Percentiles rank a stretch among this genome's conserved stretches.
Evolutionary conservation across 805 yeast species (phyloP).

Genomic region (Kluyveromyces wickerhamii): DNA sequence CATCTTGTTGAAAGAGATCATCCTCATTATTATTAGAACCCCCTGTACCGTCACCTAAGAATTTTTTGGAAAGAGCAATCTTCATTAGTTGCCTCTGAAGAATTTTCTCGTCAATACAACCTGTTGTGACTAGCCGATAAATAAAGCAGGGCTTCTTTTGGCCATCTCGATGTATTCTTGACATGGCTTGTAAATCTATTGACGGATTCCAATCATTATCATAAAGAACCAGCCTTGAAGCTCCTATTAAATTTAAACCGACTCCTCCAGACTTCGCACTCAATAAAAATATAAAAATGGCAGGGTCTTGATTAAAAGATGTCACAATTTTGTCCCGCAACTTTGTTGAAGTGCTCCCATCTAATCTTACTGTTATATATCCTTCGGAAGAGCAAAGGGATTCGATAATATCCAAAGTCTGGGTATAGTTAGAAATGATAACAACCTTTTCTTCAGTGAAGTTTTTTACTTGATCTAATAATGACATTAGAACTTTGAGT

Average conservation of each 20-base stretch:
- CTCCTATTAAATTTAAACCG: slow-evolving; percentile 86
- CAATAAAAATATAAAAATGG: slow-evolving; percentile 57
- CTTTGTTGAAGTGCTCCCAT: slow-evolving; percentile 73
- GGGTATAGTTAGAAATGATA: slow-evolving; percentile 79
- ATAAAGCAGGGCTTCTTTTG: slow-evolving; percentile 71
- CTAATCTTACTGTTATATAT: slow-evolving; percentile 55
- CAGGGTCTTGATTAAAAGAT: slow-evolving; percentile 49
- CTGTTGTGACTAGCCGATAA: slow-evolving; percentile 78
- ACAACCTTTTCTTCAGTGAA: slow-evolving; percentile 63
- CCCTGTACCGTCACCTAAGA: slow-evolving; percentile 36
- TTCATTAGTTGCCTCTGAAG: slow-evolving; percentile 87
- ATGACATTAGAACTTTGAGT: slow-evolving; percentile 46
- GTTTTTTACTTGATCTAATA: slow-evolving; percentile 42
- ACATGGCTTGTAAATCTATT: slow-evolving; percentile 89
- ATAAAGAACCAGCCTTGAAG: slow-evolving; percentile 71
- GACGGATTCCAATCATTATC: slow-evolving; percentile 99
- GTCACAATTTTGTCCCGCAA: slow-evolving; percentile 59
- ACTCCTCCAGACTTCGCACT: slow-evolving; percentile 93
- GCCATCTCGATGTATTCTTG: slow-evolving; percentile 91
- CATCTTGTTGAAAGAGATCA: slow-evolving; percentile 61
- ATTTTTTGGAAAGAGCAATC: slow-evolving; percentile 64
- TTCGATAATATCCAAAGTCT: slow-evolving; percentile 74
- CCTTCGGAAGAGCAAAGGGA: slow-evolving; percentile 41
- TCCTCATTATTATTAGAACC: slow-evolving; percentile 38
- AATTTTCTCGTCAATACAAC: slow-evolving; percentile 90